phyloP scores from a whole-genome alignment of 2,329 filamentous ascomycete species.

The Ciborinia camelliae region DNA sequence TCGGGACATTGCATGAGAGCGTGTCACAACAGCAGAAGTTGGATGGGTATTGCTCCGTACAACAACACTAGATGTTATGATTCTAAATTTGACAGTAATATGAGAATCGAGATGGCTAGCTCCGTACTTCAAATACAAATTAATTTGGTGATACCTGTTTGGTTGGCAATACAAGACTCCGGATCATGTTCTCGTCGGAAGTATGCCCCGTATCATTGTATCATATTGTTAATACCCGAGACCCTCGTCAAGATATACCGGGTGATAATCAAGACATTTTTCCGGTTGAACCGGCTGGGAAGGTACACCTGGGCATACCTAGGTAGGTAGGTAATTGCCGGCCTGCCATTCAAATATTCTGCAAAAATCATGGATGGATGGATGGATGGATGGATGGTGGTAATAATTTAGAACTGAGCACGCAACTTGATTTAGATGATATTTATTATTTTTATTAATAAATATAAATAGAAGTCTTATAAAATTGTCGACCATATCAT shows the following conservation, averaged over 20 bases:
- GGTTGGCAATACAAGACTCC: neutral
- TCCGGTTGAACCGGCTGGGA: neutral
- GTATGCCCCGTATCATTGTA: neutral
- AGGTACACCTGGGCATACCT: neutral
- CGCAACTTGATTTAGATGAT: too few relatives aligned
- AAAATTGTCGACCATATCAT: too few relatives aligned
- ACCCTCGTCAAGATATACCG: neutral
- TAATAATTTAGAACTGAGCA: too few relatives aligned
- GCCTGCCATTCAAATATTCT: neutral
- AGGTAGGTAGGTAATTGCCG: neutral
- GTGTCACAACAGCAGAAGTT: neutral
- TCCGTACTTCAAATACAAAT: neutral
- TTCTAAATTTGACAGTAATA: neutral
- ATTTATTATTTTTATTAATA: too few relatives aligned
- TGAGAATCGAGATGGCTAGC: neutral
- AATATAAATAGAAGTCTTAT: too few relatives aligned
- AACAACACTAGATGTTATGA: neutral
- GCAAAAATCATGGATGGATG: too few relatives aligned
- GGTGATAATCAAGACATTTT: neutral
- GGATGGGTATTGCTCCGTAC: neutral
- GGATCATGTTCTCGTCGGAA: neutral
- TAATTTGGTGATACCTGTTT: neutral
- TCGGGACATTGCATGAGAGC: constrained; percentile 2
- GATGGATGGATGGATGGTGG: too few relatives aligned
- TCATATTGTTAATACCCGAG: neutral